These are phyloP conservation scores for Scedosporium aurantiacum DNA, from an alignment of 2,329 filamentous ascomycete genomes.

Conservation along the genomic window DNA sequence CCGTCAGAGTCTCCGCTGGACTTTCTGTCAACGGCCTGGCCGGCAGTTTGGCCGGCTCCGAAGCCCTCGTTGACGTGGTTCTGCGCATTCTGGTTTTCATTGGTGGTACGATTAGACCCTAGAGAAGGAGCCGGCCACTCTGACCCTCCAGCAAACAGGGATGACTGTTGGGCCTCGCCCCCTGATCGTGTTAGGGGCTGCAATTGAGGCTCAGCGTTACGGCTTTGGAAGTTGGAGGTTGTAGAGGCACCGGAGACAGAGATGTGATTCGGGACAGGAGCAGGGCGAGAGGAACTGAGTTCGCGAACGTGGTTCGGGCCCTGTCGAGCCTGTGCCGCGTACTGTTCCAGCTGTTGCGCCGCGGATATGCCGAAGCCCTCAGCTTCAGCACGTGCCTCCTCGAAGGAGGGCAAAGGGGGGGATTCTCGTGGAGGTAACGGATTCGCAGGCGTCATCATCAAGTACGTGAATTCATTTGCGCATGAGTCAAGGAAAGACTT, in stretches of 20 bases:
- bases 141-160: constrained; percentile 22
- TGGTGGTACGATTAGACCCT: constrained; percentile 11
- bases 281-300: constrained; percentile 8
- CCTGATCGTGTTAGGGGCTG: constrained; percentile 43
- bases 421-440: constrained; percentile 54
- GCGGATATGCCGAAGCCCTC: constrained; percentile 34
- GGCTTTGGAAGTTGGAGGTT: constrained; percentile 21
- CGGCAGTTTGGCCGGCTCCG: neutral
- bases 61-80: constrained; percentile 3
- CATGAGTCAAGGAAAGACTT: constrained; percentile 54
- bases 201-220: constrained; percentile 27
- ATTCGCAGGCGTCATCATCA: constrained; percentile 58
- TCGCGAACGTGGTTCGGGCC: constrained; percentile 3
- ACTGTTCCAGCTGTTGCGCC: constrained; percentile 31
- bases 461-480: constrained; percentile 54
- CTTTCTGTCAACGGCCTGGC: constrained; percentile 7
- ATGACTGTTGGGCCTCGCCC: constrained; percentile 32
- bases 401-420: constrained; percentile 44
- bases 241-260: constrained; percentile 17
- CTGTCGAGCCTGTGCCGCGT: constrained; percentile 28
- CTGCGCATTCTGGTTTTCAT: neutral
- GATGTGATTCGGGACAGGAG: constrained; percentile 39
- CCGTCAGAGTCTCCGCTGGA: constrained; percentile 49
- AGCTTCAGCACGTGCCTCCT: constrained; percentile 42
- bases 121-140: constrained; percentile 22